These are phyloP conservation scores for Adenanthera pavonina DNA, from an alignment of 306 rosid genomes.

Conservation along the genomic window DNA sequence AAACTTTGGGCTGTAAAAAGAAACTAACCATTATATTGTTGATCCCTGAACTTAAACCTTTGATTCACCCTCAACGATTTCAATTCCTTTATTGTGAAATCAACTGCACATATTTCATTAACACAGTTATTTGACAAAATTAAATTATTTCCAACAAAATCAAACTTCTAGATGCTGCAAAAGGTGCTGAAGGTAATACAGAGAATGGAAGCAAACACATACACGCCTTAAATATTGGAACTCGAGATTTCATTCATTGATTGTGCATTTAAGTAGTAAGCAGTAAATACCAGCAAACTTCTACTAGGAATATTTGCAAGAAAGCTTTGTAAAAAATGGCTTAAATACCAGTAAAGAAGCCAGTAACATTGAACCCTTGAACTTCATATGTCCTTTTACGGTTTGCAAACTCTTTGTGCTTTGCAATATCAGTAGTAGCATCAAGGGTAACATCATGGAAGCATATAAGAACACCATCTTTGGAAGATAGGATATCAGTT, in stretches of 20 bases:
- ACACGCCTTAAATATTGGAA: neutral
- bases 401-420: conserved; percentile 64
- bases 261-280: neutral
- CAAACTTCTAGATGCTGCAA: conserved; percentile 14
- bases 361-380: conserved; percentile 66
- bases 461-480: conserved; percentile 87
- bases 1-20: neutral
- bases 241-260: neutral
- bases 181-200: conserved; percentile 8
- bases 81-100: conserved; percentile 80
- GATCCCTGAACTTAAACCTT: conserved; percentile 78
- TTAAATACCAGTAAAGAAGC: conserved; percentile 72
- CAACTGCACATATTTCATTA: conserved; percentile 62
- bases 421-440: conserved; percentile 66
- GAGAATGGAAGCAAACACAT: neutral
- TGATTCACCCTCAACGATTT: conserved; percentile 77
- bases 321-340: neutral
- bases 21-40: conserved; percentile 77
- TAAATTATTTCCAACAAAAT: conserved; percentile 11
- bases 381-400: conserved; percentile 88
- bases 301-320: neutral
- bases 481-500: conserved; percentile 82
- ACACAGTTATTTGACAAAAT: conserved; percentile 15
- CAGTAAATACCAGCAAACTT: neutral
- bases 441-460: conserved; percentile 89